Conservation (phyloP, 2,329 filamentous ascomycete genomes). For the Diaporthe ampelina region DNA sequence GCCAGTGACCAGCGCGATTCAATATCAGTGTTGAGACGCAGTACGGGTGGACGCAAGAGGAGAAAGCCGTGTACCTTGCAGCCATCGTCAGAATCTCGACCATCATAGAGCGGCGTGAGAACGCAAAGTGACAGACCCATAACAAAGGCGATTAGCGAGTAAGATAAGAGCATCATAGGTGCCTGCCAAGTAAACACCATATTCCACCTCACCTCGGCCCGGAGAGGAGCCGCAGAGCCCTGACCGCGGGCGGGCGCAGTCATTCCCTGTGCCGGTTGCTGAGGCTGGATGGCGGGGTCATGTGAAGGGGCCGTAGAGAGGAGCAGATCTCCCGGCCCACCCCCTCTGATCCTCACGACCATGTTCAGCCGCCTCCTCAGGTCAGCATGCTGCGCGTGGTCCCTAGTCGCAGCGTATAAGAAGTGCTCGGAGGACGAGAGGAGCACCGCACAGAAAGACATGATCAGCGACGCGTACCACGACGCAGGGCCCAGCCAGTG, state of each 20-base stretch:
- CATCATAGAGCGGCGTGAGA: constrained; percentile 18
- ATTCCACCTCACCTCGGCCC: constrained; percentile 47
- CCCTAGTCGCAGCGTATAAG: constrained; percentile 46
- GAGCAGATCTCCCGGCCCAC: neutral
- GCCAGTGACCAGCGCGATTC: no score
- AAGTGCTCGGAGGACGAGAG: constrained; percentile 48
- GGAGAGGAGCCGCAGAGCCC: neutral
- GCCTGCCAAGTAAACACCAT: constrained; percentile 51
- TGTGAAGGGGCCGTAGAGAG: neutral
- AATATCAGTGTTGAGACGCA: neutral
- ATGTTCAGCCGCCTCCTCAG: constrained; percentile 36
- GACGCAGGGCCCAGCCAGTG: constrained; percentile 46
- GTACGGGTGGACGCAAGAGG: no score
- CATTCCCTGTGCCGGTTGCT: neutral
- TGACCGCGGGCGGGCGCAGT: neutral
- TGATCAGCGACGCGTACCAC: constrained; percentile 47
- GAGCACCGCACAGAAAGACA: constrained; percentile 48
- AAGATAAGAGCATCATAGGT: constrained; percentile 48
- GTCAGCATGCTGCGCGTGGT: constrained; percentile 38
- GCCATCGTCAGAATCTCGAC: neutral
- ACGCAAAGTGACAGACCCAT: constrained; percentile 8
- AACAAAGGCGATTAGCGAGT: constrained; percentile 46
- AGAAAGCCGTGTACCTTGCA: neutral
- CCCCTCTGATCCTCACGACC: neutral
- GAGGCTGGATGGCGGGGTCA: neutral